These are phyloP conservation scores for Gracilaria domingensis DNA, from an alignment of 23 red algal species.

Conservation along the genomic window DNA sequence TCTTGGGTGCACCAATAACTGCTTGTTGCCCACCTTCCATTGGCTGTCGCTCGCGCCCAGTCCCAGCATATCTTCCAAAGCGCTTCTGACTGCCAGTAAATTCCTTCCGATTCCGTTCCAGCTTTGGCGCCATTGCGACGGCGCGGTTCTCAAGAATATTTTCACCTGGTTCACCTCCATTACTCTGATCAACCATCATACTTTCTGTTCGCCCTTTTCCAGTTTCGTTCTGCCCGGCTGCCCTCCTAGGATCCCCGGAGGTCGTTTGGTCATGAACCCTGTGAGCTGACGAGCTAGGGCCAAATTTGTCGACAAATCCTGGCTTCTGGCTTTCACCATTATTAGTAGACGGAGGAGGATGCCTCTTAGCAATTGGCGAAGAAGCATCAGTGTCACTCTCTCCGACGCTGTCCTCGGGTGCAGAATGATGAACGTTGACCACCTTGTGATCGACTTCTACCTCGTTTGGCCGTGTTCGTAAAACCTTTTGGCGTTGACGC, in stretches of 20 bases:
- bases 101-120: neutral
- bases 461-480: neutral
- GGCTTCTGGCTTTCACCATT: neutral
- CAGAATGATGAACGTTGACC: neutral
- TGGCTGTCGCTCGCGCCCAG: neutral
- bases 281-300: neutral
- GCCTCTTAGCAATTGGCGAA: neutral
- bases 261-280: neutral
- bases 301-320: neutral
- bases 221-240: neutral
- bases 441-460: no score
- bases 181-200: neutral
- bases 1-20: neutral
- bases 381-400: conserved; percentile 8
- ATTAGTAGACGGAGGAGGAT: neutral
- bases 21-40: neutral
- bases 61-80: conserved; percentile 1
- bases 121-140: neutral
- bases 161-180: neutral
- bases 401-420: neutral
- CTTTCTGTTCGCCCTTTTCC: neutral
- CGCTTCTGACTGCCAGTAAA: neutral
- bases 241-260: neutral
- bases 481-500: neutral
- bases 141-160: neutral